Percentiles rank a stretch among this genome's conserved stretches.
These are phyloP conservation scores for Alternaria gansuensis DNA, from an alignment of 2,329 filamentous ascomycete genomes.

Conservation along the genomic window DNA sequence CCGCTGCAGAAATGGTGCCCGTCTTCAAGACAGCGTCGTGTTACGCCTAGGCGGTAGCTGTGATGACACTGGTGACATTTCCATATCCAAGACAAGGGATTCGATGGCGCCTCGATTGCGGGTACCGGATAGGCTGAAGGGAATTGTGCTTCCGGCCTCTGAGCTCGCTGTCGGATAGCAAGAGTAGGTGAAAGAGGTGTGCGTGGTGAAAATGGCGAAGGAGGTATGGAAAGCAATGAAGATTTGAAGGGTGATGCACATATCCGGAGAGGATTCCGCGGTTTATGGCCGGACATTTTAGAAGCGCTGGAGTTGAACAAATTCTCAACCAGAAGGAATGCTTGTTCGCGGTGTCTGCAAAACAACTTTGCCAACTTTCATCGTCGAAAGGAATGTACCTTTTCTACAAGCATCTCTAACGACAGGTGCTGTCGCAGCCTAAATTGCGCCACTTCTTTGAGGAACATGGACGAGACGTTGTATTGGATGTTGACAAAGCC, in stretches of 20 bases:
- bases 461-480: neutral
- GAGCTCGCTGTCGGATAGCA: conserved; percentile 2
- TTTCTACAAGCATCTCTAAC: neutral
- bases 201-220: conserved; percentile 56
- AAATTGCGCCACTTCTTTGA: conserved; percentile 12
- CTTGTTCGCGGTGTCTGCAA: neutral
- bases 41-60: conserved; percentile 60
- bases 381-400: neutral
- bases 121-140: conserved; percentile 35
- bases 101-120: conserved; percentile 20
- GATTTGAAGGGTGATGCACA: conserved; percentile 55
- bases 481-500: conserved; percentile 10
- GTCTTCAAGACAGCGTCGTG: conserved; percentile 63
- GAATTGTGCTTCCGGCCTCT: neutral
- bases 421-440: neutral
- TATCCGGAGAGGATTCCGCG: conserved; percentile 35
- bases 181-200: conserved; percentile 33
- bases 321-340: neutral
- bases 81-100: conserved; percentile 61
- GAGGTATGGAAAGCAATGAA: conserved; percentile 56
- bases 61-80: conserved; percentile 62
- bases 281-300: neutral
- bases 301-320: neutral
- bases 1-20: conserved; percentile 65
- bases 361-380: neutral